Evolutionary conservation across 768 basidiomycete species (phyloP), one percentile per base, ranked within the genome.

Genomic region (Agaricus sinodeliciosus): DNA sequence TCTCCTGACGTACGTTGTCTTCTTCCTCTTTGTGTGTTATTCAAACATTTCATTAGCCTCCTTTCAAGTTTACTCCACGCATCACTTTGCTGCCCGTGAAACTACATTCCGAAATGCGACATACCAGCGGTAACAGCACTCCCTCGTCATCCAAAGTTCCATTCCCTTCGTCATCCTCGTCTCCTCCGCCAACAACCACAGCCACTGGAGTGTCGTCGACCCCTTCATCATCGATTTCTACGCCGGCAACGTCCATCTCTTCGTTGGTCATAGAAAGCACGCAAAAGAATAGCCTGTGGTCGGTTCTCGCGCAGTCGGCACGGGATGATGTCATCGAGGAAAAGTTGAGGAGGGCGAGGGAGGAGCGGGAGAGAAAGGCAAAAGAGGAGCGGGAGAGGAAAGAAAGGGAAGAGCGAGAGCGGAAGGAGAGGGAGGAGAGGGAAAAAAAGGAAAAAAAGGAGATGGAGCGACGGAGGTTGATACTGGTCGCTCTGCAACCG

Each of bases 341-440:
- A 22, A 22, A 22, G 22, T 6, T 35, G 45, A 49, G 57, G 44
- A 52, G 28, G 43, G 55, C 57, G 42, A 43, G 49, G 36, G 48
- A 39, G 6, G 42, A 34, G 27, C 18, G 22, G 4, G 43, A 37
- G 28, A 43, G 37, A 41, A 35, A 7, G 44, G 43, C 11, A 41
- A 36, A 11, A 25, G 40, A 50, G 18, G 42, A 12, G 19, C n/a
- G 40, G 9, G 48, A 54, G 28, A 43, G 41, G 45, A 28, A 11
- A 4, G 25, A 25, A 43, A 16, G 13, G 19, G 51, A 47, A 31
- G 22, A 40, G 19, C 26, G 37, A 31, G 22, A 40, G 19, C 26
- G 37, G 13, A 31, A 6, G 12, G 3, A 22, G 3, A 22, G 18
- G 37, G 26, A 31, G 43, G 28, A 26, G 42, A 35, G 39, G 9